Evolutionary conservation across 1,284 basidiomycete genomes (phyloP), one percentile per base, ranked within the genome.

Genomic region (Fomes fomentarius): DNA sequence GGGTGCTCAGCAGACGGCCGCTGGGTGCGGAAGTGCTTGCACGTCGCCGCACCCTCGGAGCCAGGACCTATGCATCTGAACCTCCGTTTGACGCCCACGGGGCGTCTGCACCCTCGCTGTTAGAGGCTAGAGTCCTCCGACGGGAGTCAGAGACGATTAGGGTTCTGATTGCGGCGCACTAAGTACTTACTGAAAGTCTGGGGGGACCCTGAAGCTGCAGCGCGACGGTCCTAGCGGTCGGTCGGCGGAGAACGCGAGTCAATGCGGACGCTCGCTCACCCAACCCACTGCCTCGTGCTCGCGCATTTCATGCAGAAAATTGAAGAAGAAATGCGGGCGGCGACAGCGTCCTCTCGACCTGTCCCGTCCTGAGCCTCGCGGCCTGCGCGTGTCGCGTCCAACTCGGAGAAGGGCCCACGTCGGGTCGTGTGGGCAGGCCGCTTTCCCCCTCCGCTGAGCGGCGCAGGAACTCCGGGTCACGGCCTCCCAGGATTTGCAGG

Each of bases 401-500:
- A 7, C 28, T 30, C 28, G 28, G 12, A 30, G 28, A n/a, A n/a
- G n/a, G n/a, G n/a, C n/a, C n/a, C 28, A 7, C 28, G 28, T 30
- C 28, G 12, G 28, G 7, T 12, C 6, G 12, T 12, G 7, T 12
- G 12, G 21, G 38, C 21, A 21, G 38, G 21, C 19, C 14, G 6
- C 14, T 6, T 24, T 39, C 19, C 38, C 38, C 11, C 10, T 17
- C 38, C 21, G 38, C 14, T 8, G 19, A 39, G 38, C 38, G 8
- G 19, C 10, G 14, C 19, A 4, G 19, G 19, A 12, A 21, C 10
- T 1, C 1, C 21, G 38, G 11, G 9, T 9, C 2, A 37, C 8
- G 19, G 19, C n/a, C 2, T 40, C 38, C 38, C 24, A 22, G 38
- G 38, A 55, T 51, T 48, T 45, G 44, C 56, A 54, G 48, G 47